These are phyloP conservation scores for Agastache rugosa DNA, from an alignment of 257 asterid genomes.

Conservation along the genomic window DNA sequence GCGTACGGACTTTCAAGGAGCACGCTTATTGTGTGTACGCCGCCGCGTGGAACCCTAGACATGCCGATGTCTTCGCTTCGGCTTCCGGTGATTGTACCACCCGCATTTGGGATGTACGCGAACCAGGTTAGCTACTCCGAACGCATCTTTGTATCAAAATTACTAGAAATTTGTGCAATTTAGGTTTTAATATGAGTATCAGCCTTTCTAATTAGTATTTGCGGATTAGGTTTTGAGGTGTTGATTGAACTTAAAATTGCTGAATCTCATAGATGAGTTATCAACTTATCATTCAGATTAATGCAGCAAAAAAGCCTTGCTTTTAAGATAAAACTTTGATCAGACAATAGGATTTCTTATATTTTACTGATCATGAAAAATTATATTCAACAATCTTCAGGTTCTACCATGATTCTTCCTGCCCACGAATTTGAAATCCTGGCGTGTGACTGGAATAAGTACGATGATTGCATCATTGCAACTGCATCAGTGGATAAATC, in stretches of 20 bases:
- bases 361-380: not conserved
- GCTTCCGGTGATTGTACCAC: constrained; percentile 97
- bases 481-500: constrained; percentile 93
- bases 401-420: constrained; percentile 96
- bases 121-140: constrained; percentile 66
- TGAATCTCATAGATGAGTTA: constrained; percentile 5
- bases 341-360: constrained; percentile 9
- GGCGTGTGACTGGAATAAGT: constrained; percentile 96
- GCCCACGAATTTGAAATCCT: constrained; percentile 94
- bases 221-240: not conserved
- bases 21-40: constrained; percentile 94
- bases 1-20: constrained; percentile 96
- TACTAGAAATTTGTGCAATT: not conserved
- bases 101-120: constrained; percentile 98
- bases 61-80: constrained; percentile 90
- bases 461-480: constrained; percentile 90
- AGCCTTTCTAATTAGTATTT: not conserved
- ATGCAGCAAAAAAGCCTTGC: not conserved
- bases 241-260: constrained; percentile 15
- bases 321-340: not conserved
- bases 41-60: constrained; percentile 93
- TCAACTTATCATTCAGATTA: not conserved
- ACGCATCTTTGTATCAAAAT: not conserved
- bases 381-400: constrained; percentile 42
- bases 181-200: not conserved